Base-by-base conservation (phyloP, 352 stramenopile genomes). In the Aphanomyces euteiches region DNA sequence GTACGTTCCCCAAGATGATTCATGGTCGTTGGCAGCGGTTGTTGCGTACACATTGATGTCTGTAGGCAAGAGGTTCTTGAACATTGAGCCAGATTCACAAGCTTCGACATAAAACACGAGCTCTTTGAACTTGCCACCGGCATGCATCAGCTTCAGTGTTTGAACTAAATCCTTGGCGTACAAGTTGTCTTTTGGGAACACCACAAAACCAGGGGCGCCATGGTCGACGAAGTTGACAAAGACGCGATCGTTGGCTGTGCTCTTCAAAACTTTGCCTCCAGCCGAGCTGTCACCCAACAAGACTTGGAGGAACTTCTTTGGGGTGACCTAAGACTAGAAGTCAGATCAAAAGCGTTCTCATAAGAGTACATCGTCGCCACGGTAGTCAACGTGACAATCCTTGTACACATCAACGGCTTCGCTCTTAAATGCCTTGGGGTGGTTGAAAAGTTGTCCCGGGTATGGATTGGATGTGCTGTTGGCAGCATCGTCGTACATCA, bases 221-320 rank as follows among this genome's bases (percentile, higher is more conserved):
- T 98, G 92, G 72, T 98, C 90, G 41, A 96, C 82, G 77, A 97
- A 97, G 72, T 96, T 96, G 60, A 98, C 74, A 72, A 97, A 98
- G 36, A 98, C 90, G 50, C 90, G 83, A 72, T 98, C 92, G 1
- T 92, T 70, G 2, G 66, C 47, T 1, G 85, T 91, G 71, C 87
- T 96, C n/a, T 81, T 78, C 4, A 98, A 84, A 56, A 97, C 90
- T 53, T 90, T 92, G 50, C 86, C 85, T 19, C 89, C 82, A 3
- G 73, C 68, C 0, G 77, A 82, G 0, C 79, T 76, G 67, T 98
- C 87, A 53, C 92, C 92, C 8, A 83, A 75, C 47, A 98, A 73
- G 37, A 98, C 90, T 59, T 85, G 85, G 5, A 96, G 36, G 71
- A 97, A 96, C 38, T 88, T 96, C 39, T 93, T 79, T 6, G 90